Percentiles rank a stretch among this genome's conserved stretches.
Conservation (phyloP, 2,329 filamentous ascomycete species). For the Geoglossum cookeanum region DNA sequence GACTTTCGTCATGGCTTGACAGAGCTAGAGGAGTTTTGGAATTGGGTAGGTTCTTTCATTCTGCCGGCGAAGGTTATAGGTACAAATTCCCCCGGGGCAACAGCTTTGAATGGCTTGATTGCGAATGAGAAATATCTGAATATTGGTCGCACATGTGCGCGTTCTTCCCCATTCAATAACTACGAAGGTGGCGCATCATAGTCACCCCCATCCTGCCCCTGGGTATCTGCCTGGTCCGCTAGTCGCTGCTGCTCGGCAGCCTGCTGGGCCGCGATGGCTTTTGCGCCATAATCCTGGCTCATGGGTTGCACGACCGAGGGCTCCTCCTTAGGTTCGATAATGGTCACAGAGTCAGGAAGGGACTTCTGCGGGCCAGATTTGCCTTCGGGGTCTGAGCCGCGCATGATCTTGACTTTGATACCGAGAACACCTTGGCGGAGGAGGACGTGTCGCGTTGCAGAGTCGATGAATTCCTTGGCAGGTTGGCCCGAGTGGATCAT, state of each 20-base stretch:
- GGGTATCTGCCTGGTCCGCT: conserved; percentile 4
- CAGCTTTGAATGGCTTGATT: background rate
- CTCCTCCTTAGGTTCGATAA: conserved; percentile 99
- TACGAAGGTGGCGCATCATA: background rate
- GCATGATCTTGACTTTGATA: conserved; percentile 99
- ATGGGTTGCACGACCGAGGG: conserved; percentile 83
- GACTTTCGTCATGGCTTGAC: background rate
- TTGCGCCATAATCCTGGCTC: conserved; percentile 97
- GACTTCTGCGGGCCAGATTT: conserved; percentile 96
- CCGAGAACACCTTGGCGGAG: conserved; percentile 98
- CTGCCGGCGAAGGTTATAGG: background rate
- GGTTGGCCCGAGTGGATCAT: conserved; percentile 99
- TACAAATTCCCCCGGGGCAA: background rate
- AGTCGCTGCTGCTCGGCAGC: conserved; percentile 30
- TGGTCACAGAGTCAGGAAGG: conserved; percentile 94
- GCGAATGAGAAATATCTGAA: background rate
- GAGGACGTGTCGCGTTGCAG: conserved; percentile 95
- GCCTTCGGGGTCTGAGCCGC: conserved; percentile 96
- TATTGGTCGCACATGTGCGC: background rate
- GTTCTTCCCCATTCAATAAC: background rate
- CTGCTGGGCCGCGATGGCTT: conserved; percentile 53
- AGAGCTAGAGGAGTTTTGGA: background rate
- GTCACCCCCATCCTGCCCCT: conserved; percentile 4
- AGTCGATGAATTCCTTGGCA: conserved; percentile 98
- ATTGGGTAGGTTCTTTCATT: background rate